Conservation (phyloP, 192 early-diverging fungal genomes). For the Podila verticillata region DNA sequence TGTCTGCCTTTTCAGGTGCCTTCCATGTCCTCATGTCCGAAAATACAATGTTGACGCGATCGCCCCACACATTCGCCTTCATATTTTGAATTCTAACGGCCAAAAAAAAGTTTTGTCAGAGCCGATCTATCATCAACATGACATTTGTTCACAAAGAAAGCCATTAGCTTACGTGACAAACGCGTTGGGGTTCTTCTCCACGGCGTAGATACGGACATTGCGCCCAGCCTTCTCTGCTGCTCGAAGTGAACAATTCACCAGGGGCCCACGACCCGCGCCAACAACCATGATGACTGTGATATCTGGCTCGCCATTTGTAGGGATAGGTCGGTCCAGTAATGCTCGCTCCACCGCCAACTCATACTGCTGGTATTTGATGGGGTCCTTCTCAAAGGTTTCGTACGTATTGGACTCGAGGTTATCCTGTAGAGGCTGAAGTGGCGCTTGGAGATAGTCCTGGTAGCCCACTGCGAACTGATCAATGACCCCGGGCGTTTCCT, state of each 20-base stretch:
- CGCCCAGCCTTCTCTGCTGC: constrained; percentile 73
- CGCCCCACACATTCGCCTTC: constrained; percentile 81
- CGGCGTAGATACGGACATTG: constrained; percentile 78
- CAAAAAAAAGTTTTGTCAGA: constrained; percentile 7
- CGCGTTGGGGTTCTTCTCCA: constrained; percentile 98
- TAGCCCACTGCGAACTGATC: constrained; percentile 87
- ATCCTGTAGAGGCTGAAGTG: constrained; percentile 92
- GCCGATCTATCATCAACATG: neutral
- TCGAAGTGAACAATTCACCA: constrained; percentile 87
- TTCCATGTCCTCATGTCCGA: constrained; percentile 92
- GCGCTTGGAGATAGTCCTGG: constrained; percentile 89
- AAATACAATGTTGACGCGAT: constrained; percentile 83
- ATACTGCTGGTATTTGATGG: constrained; percentile 93
- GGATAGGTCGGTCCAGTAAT: constrained; percentile 58
- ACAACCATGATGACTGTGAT: constrained; percentile 87
- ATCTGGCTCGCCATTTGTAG: constrained; percentile 25
- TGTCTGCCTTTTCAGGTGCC: constrained; percentile 81
- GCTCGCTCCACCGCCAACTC: constrained; percentile 72
- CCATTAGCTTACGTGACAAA: constrained; percentile 73
- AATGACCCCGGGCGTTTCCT: constrained; percentile 65
- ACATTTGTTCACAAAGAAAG: neutral
- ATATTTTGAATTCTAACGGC: constrained; percentile 71
- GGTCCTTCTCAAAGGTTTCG: constrained; percentile 96
- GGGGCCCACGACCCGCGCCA: constrained; percentile 94
- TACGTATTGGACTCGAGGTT: constrained; percentile 95